Evolutionary conservation across 2,329 filamentous ascomycete species (phyloP), one percentile per base, ranked within the genome.

Genomic region (Calonectria fujianensis): DNA sequence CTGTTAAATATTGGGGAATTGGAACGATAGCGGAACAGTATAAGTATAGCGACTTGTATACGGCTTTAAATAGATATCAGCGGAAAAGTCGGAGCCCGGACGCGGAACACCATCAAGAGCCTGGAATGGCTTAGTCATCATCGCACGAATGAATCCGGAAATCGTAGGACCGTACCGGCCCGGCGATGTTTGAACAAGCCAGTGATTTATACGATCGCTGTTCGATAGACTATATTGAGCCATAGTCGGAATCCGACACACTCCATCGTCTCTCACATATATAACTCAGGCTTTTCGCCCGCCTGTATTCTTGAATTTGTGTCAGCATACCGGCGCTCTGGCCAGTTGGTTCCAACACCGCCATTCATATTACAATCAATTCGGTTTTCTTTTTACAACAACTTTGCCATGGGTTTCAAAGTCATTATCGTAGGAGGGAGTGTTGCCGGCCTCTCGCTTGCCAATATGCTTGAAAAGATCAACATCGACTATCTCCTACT

Each of bases 351-450:
- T 48, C 6, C n/a, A 48, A 10, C 41, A 48, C 4, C 1, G 3
- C 20, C 7, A 48, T n/a, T 48, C n/a, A 3, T 20, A n/a, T 6
- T 18, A 48, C 20, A n/a, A 18, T n/a, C 20, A 48, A n/a, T 48
- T 45, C 6, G 2, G 20, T n/a, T 3, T 48, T 11, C 2, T n/a
- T 48, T n/a, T 35, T 10, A n/a, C 3, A n/a, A 1, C n/a, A 20
- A n/a, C n/a, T 20, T 61, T 37, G 7, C 20, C n/a, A 61, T 61
- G 57, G 57, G 57, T 3, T 61, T 61, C 35, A 61, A 61, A 9
- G n/a, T 41, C 24, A 61, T 61, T 7, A 61, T 61, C 9, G 35
- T 61, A 20, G 57, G 57, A 11, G 57, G 57, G 24, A 61, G 57
- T 3, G 57, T 61, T n/a, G 57, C 57, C 20, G 57, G 57, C 24